A percentile compares a stretch with the other conserved stretches of the same genome.
phyloP scores from a whole-genome alignment of 176 grass and related monocot genomes.

The Aechmea fasciata region DNA sequence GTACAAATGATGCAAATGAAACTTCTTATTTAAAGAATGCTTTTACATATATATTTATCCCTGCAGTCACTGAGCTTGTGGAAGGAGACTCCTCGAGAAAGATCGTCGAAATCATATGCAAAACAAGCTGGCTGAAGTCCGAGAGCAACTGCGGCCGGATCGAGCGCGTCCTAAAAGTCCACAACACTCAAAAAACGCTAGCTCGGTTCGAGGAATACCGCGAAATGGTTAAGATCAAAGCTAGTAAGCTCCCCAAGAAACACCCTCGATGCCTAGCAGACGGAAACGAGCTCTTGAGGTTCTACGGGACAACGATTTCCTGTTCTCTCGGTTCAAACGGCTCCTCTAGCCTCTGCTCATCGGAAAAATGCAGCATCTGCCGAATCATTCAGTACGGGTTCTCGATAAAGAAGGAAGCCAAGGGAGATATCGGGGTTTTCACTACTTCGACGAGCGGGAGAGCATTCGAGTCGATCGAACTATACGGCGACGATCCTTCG shows the following conservation, averaged over 20 bases:
- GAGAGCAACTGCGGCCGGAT: constrained; percentile 76
- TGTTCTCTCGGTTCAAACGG: constrained; percentile 42
- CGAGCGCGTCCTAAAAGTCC: constrained; percentile 86
- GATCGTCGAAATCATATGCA: constrained; percentile 98
- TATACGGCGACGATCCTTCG: background rate
- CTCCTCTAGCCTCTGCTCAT: constrained; percentile 46
- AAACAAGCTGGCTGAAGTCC: constrained; percentile 76
- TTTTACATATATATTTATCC: background rate
- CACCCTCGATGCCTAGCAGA: constrained; percentile 85
- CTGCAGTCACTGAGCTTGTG: constrained; percentile 77
- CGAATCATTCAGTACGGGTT: constrained; percentile 71
- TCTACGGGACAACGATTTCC: constrained; percentile 66
- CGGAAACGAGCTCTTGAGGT: constrained; percentile 80
- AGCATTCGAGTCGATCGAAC: constrained; percentile 54
- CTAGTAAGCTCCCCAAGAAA: constrained; percentile 78
- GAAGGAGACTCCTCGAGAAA: constrained; percentile 93
- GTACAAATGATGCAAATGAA: too few relatives aligned
- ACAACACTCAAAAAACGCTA: constrained; percentile 92
- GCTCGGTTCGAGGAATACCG: constrained; percentile 87
- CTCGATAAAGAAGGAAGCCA: constrained; percentile 35
- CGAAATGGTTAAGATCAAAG: constrained; percentile 73
- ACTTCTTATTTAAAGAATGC: background rate
- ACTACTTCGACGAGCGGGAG: constrained; percentile 81
- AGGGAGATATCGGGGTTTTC: constrained; percentile 51
- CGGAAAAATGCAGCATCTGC: constrained; percentile 61